phyloP scores from a whole-genome alignment of 2,329 filamentous ascomycete species.

The Apiospora aurea region DNA sequence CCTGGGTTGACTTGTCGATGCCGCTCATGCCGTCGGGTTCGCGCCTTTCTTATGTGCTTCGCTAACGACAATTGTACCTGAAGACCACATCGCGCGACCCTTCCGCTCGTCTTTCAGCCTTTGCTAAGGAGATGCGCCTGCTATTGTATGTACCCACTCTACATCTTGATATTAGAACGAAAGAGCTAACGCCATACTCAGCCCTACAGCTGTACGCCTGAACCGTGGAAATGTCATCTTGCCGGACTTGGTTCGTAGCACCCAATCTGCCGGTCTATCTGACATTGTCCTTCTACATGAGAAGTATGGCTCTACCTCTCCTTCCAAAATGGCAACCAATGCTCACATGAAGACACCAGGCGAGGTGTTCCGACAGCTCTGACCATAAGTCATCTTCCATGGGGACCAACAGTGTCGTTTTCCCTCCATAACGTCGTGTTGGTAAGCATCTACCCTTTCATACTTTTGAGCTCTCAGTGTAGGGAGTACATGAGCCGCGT shows the following conservation, averaged over 20 bases:
- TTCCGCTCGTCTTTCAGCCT: conserved; percentile 82
- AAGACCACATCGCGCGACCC: conserved; percentile 66
- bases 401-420: conserved; percentile 84
- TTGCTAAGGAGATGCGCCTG: conserved; percentile 88
- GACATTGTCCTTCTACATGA: conserved; percentile 92
- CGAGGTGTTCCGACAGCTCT: conserved; percentile 90
- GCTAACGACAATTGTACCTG: background rate
- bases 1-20: background rate
- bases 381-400: conserved; percentile 78
- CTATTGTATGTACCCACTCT: conserved; percentile 52
- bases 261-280: conserved; percentile 79
- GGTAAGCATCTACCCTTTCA: background rate
- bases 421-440: conserved; percentile 92
- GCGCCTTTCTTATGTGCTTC: background rate
- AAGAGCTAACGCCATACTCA: background rate
- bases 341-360: conserved; percentile 45
- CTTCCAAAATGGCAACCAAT: background rate
- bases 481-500: background rate
- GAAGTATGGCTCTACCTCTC: conserved; percentile 43
- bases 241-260: conserved; percentile 71
- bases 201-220: conserved; percentile 81
- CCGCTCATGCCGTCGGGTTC: background rate
- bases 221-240: conserved; percentile 88
- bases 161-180: background rate
- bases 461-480: background rate